Evolutionary conservation across 805 yeast genomes (phyloP).

Genomic region (Jamesozyma jinghongensis): DNA sequence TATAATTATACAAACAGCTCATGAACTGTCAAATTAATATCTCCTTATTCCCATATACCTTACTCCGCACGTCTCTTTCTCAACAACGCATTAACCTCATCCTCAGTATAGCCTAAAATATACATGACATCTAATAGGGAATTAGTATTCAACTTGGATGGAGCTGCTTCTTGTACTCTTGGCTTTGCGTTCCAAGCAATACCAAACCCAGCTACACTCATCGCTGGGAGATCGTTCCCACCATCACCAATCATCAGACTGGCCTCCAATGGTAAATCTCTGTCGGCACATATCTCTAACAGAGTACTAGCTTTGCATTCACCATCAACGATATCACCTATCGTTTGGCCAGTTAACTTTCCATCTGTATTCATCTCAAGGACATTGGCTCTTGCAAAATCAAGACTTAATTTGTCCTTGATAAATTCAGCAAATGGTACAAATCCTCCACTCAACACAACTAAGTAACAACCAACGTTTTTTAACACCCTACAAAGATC

Average conservation of each 20-base stretch:
- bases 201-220: constrained; percentile 87
- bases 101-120: constrained; percentile 64
- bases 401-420: constrained; percentile 56
- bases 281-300: constrained; percentile 47
- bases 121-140: constrained; percentile 68
- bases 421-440: constrained; percentile 77
- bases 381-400: constrained; percentile 83
- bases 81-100: constrained; percentile 33
- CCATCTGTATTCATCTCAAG: constrained; percentile 40
- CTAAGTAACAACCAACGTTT: constrained; percentile 55
- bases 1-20: too few relatives aligned
- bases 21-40: background rate
- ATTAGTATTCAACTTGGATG: constrained; percentile 67
- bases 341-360: constrained; percentile 62
- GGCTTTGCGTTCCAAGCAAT: constrained; percentile 98
- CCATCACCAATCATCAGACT: constrained; percentile 94
- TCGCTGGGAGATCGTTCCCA: constrained; percentile 90
- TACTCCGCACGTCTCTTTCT: background rate
- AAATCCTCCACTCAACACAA: constrained; percentile 93
- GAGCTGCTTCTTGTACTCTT: constrained; percentile 75
- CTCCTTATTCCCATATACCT: background rate
- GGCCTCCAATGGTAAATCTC: constrained; percentile 39
- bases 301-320: constrained; percentile 68
- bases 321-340: constrained; percentile 83
- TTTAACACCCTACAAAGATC: constrained; percentile 60